Base-by-base conservation (phyloP, 169 alveolate genomes). In the Neospora caninum region DNA sequence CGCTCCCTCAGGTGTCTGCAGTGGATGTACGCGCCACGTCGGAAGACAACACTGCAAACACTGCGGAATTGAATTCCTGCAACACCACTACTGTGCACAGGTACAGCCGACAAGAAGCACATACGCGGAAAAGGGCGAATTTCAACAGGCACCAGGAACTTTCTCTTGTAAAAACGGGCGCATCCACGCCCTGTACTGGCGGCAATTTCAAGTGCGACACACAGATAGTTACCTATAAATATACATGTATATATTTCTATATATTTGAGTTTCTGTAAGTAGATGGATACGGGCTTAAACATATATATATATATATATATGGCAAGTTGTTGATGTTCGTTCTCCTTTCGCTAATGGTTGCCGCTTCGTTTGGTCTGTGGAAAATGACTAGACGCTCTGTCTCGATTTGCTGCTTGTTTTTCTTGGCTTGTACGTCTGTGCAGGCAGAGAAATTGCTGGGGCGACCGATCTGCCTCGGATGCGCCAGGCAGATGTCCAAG, bases 1-100 rank as follows among this genome's bases (percentile, higher is more conserved):
- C 39, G 80, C 92, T 31, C 38, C 80, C 53, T 49, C 38, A 45
- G 92, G 92, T 0, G 92, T 86, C n/a, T 86, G 92, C 92, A 86
- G 80, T 27, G 92, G 49, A 43, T 86, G 92, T 39, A 9, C 80
- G 31, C 92, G 92, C 29, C 92, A 86, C 49, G 92, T 86, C 42
- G 92, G 92, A 9, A 86, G 80, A n/a, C 41, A 53, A 29, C 27
- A 29, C 80, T 86, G 92, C 80, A 49, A 53, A n/a, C 92, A 86
- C 80, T 86, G 92, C 92, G 92, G 92, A 13, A 42, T 86, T 20
- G 92, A 86, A 49, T 86, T 86, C 45, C 70, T 86, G 29, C 92
- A 86, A 39, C 92, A 86, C n/a, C 92, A 53, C 42, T 86, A 49
- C 49, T 43, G 80, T 31, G 70, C 80, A 0, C 92, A 86, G 92